phyloP scores from a whole-genome alignment of 148 eudicot species.

The Vaccinium macrocarpon region DNA sequence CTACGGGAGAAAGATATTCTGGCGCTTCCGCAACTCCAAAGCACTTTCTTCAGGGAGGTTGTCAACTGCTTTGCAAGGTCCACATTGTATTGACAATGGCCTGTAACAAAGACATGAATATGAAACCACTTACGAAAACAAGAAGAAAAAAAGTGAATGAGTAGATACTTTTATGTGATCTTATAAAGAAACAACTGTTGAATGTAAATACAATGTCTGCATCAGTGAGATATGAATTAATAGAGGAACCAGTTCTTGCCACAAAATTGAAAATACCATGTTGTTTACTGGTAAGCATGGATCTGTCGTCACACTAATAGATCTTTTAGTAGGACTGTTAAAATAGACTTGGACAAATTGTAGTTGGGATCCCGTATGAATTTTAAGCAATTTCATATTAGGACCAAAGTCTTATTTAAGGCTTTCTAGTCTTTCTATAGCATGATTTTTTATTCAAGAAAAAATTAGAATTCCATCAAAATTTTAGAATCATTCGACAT shows the following conservation, averaged over 20 bases:
- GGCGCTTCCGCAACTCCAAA: conserved; percentile 66
- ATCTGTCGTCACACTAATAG: no score
- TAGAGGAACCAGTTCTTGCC: neutral
- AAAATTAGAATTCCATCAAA: no score
- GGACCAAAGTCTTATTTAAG: no score
- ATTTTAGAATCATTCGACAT: no score
- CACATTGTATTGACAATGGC: conserved; percentile 73
- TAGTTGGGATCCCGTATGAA: no score
- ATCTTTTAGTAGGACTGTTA: no score
- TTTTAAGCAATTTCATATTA: no score
- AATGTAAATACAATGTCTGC: neutral
- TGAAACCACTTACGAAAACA: neutral
- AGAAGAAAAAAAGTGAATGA: neutral
- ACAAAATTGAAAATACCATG: neutral
- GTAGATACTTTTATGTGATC: neutral
- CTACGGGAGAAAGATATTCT: conserved; percentile 85
- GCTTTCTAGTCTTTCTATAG: no score
- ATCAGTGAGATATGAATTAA: neutral
- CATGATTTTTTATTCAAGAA: no score
- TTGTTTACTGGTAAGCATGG: no score
- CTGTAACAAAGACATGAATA: conserved; percentile 24
- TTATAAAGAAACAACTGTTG: conserved; percentile 4
- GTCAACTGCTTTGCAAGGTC: conserved; percentile 73
- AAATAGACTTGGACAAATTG: no score
- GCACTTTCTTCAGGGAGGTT: conserved; percentile 49